Evolutionary conservation across 2,329 filamentous ascomycete genomes (phyloP).

Genomic region (Rhynchosporium agropyri): DNA sequence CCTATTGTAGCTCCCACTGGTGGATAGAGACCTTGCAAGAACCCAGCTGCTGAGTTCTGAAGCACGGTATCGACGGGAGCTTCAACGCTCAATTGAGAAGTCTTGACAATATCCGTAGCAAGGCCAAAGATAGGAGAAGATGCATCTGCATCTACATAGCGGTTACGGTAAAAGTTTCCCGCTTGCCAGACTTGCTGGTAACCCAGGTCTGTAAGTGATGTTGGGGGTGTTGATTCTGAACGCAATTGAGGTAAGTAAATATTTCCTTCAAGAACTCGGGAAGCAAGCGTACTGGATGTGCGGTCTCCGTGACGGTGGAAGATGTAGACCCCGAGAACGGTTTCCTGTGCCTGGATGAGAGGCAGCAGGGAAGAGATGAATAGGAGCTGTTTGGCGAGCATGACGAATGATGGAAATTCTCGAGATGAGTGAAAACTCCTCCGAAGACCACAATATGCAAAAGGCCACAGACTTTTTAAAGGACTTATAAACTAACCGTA

Average conservation of each 20-base stretch:
- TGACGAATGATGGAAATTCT: slow-evolving; percentile 26
- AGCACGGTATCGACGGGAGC: slow-evolving; percentile 77
- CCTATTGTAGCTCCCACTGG: slow-evolving; percentile 60
- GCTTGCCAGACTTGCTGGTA: slow-evolving; percentile 74
- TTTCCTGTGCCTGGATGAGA: slow-evolving; percentile 41
- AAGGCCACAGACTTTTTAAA: not conserved
- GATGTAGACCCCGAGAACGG: slow-evolving; percentile 73
- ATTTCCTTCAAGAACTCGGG: too few relatives aligned
- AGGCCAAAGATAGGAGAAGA: slow-evolving; percentile 65
- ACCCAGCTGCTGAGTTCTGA: slow-evolving; percentile 76
- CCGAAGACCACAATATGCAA: not conserved
- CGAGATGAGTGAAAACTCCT: not conserved
- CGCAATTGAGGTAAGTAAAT: too few relatives aligned
- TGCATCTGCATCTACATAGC: slow-evolving; percentile 69
- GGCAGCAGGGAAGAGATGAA: slow-evolving; percentile 47
- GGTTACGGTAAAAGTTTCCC: slow-evolving; percentile 73
- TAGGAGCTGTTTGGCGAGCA: slow-evolving; percentile 45
- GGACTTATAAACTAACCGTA: not conserved
- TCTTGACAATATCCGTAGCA: slow-evolving; percentile 64
- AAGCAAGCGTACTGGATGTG: slow-evolving; percentile 63
- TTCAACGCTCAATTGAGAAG: slow-evolving; percentile 71
- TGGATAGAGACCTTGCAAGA: slow-evolving; percentile 86
- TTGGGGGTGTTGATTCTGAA: slow-evolving; percentile 57
- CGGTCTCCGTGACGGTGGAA: slow-evolving; percentile 91
- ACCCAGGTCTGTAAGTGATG: slow-evolving; percentile 76